phyloP scores from a whole-genome alignment of 2,329 filamentous ascomycete species.

The Dryadomyces sulphureus region DNA sequence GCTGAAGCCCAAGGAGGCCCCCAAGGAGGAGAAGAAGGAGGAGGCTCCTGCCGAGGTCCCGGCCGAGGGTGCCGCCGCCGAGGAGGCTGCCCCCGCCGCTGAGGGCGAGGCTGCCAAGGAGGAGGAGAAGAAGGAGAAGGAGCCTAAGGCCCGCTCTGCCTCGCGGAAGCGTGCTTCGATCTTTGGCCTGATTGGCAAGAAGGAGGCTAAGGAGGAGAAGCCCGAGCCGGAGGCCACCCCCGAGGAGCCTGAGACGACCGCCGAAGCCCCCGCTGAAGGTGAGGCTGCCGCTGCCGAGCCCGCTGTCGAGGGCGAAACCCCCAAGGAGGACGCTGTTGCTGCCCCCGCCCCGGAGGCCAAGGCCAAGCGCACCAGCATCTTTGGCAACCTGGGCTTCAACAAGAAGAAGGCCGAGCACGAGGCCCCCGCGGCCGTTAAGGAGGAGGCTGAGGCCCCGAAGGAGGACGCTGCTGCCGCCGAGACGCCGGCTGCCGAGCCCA shows the following conservation, averaged over 20 bases:
- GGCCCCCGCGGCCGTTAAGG: slow-evolving; percentile 24
- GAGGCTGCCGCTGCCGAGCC: slow-evolving; percentile 17
- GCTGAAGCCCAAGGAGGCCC: slow-evolving; percentile 34
- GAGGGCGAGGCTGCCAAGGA: slow-evolving; percentile 16
- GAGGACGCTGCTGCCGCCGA: slow-evolving; percentile 40
- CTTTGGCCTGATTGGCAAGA: slow-evolving; percentile 43
- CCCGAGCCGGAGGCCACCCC: slow-evolving; percentile 21
- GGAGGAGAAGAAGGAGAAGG: slow-evolving; percentile 32
- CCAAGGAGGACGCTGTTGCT: slow-evolving; percentile 13
- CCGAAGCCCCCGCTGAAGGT: slow-evolving; percentile 4
- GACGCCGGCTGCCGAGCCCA: slow-evolving; percentile 43
- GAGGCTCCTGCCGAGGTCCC: slow-evolving; percentile 11
- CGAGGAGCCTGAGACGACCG: slow-evolving; percentile 19
- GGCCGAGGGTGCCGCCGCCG: slow-evolving; percentile 11
- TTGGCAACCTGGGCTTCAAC: slow-evolving; percentile 38
- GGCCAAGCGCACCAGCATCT: slow-evolving; percentile 38
- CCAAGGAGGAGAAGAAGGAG: slow-evolving; percentile 14
- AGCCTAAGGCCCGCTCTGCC: slow-evolving; percentile 46
- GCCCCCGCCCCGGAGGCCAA: slow-evolving; percentile 21
- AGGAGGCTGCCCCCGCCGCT: slow-evolving; percentile 1
- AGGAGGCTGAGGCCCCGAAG: slow-evolving; percentile 25
- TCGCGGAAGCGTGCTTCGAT: slow-evolving; percentile 53
- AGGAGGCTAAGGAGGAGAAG: slow-evolving; percentile 26
- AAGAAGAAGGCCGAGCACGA: slow-evolving; percentile 43
- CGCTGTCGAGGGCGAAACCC: slow-evolving; percentile 17